A percentile compares a stretch with the other conserved stretches of the same genome.
These are phyloP conservation scores for Camellia granthamiana DNA, from an alignment of 148 eudicot genomes.

Conservation along the genomic window DNA sequence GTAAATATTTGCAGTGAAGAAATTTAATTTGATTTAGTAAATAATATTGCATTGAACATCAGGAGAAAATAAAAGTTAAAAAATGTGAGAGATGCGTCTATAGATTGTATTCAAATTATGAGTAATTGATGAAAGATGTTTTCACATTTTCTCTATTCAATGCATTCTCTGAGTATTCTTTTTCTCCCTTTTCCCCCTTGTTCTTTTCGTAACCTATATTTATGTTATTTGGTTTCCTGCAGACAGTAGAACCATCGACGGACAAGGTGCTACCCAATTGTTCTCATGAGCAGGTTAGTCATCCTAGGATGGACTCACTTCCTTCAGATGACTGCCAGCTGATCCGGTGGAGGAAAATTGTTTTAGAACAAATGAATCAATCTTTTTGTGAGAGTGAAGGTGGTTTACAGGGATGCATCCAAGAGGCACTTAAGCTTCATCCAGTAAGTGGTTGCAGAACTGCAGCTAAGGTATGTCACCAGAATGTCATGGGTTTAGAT, in stretches of 20 bases:
- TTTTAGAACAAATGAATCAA: constrained; percentile 44
- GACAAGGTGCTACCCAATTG: constrained; percentile 23
- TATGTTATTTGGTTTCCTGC: constrained; percentile 15
- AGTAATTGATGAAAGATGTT: background rate
- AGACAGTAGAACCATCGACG: constrained; percentile 29
- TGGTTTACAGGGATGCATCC: constrained; percentile 40
- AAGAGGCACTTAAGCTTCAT: constrained; percentile 32
- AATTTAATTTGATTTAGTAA: no score
- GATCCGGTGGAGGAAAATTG: constrained; percentile 39
- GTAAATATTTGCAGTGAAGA: no score
- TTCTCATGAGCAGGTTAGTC: constrained; percentile 34
- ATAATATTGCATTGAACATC: no score
- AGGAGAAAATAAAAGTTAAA: background rate
- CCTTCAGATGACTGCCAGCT: constrained; percentile 40
- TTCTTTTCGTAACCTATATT: background rate
- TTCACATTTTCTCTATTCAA: background rate
- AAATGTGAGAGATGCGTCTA: background rate
- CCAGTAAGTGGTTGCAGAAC: constrained; percentile 22
- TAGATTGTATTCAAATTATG: background rate
- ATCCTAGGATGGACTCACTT: constrained; percentile 33
- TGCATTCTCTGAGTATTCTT: background rate
- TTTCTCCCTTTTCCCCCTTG: background rate
- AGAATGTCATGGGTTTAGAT: background rate
- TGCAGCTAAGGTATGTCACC: constrained; percentile 33
- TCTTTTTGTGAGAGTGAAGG: constrained; percentile 42